These are phyloP conservation scores for Aspergillus fumigatus DNA, from an alignment of 2,329 filamentous ascomycete genomes.

Conservation along the genomic window DNA sequence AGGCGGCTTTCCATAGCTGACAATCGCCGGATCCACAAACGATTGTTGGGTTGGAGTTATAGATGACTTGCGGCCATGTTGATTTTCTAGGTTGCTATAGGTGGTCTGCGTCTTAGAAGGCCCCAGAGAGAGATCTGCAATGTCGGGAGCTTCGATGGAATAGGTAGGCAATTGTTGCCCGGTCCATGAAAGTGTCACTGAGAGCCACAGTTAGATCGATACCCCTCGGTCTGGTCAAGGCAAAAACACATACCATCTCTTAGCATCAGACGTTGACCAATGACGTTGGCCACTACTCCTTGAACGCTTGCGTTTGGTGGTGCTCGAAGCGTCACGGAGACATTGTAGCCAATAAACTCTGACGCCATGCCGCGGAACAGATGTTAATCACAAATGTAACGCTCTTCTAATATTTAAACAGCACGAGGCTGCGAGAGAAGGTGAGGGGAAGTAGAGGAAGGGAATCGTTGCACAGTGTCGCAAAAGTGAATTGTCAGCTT, in stretches of 20 bases:
- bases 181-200: constrained; percentile 47
- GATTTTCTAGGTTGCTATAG: constrained; percentile 13
- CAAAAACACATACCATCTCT: constrained; percentile 57
- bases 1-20: constrained; percentile 56
- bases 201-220: constrained; percentile 23
- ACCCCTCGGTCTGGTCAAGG: constrained; percentile 29
- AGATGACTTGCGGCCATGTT: constrained; percentile 9
- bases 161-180: constrained; percentile 51
- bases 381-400: constrained; percentile 1
- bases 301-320: constrained; percentile 62
- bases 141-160: constrained; percentile 54
- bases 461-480: constrained; percentile 6
- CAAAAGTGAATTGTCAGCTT: constrained; percentile 17
- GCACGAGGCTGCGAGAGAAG: neutral
- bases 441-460: constrained; percentile 1
- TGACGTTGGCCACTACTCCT: constrained; percentile 66
- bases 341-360: constrained; percentile 70
- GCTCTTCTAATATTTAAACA: neutral
- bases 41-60: constrained; percentile 36
- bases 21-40: constrained; percentile 78
- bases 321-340: constrained; percentile 66
- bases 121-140: constrained; percentile 50
- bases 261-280: constrained; percentile 65
- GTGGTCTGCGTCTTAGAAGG: constrained; percentile 17
- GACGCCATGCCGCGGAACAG: constrained; percentile 53